Percentiles rank a stretch among this genome's conserved stretches.
Conservation (phyloP, 2,329 filamentous ascomycete genomes). For the Claviceps fusiformis region DNA sequence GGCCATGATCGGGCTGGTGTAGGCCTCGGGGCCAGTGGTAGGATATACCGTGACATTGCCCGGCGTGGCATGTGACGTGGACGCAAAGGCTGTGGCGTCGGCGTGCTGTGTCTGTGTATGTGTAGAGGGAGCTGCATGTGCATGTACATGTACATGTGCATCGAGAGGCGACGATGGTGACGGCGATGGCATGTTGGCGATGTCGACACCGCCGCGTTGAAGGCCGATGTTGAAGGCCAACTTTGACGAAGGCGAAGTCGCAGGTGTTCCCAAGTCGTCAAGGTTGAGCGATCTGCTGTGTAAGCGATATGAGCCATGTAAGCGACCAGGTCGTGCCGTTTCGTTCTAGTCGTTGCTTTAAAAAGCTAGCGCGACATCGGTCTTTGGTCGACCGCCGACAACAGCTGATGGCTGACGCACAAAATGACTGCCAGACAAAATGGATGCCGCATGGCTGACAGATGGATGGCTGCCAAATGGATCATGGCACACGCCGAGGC, state of each 20-base stretch:
- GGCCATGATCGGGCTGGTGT: constrained; percentile 21
- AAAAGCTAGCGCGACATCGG: neutral
- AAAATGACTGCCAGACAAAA: neutral
- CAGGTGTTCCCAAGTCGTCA: neutral
- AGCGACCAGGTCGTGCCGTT: neutral
- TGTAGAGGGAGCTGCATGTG: neutral
- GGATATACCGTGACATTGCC: constrained; percentile 25
- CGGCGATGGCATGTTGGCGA: constrained; percentile 12
- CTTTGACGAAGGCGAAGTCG: constrained; percentile 13
- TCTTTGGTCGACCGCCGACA: neutral
- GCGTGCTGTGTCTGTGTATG: constrained; percentile 7
- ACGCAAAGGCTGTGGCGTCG: constrained; percentile 5
- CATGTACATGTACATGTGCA: neutral
- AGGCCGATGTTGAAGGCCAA: constrained; percentile 1
- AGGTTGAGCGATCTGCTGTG: neutral
- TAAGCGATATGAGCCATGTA: neutral
- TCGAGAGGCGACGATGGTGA: constrained; percentile 8
- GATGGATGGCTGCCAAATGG: neutral
- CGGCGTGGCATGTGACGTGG: constrained; percentile 8
- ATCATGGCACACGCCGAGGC: neutral
- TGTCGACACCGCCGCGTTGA: constrained; percentile 9
- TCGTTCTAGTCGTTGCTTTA: neutral
- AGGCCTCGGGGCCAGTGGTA: constrained; percentile 25
- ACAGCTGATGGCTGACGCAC: neutral
- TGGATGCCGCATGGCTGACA: too few relatives aligned